phyloP scores from a whole-genome alignment of 495 filamentous ascomycete genomes.

The Lepidopterella palustris region DNA sequence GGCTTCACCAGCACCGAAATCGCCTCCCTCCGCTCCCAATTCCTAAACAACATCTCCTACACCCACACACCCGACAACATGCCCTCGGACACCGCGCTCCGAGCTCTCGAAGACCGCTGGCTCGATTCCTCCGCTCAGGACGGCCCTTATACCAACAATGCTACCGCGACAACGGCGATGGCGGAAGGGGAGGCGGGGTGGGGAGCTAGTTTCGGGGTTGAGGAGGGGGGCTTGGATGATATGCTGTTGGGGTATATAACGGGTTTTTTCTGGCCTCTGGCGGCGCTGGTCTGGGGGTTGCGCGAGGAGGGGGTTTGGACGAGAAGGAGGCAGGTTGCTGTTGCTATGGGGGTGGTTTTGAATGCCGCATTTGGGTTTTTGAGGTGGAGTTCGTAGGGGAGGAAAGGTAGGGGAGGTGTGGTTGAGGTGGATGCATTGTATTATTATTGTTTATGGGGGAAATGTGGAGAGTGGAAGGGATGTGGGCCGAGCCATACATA shows the following conservation, averaged over 20 bases:
- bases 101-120: conserved; percentile 80
- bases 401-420: not conserved
- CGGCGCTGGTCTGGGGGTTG: conserved; percentile 74
- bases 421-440: not conserved
- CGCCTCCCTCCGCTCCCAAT: conserved; percentile 73
- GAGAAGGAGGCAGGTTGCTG: conserved; percentile 71
- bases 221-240: conserved; percentile 62
- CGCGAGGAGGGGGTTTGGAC: conserved; percentile 87
- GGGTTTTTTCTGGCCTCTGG: conserved; percentile 92
- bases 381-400: conserved; percentile 40
- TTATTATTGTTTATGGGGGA: too few species aligned
- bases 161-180: conserved; percentile 35
- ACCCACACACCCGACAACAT: conserved; percentile 79
- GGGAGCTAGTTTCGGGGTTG: conserved; percentile 41
- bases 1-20: conserved; percentile 81
- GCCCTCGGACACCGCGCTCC: conserved; percentile 56
- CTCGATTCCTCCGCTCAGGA: conserved; percentile 64
- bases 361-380: conserved; percentile 65
- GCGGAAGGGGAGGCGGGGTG: conserved; percentile 31
- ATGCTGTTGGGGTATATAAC: conserved; percentile 82
- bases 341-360: conserved; percentile 70
- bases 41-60: conserved; percentile 67
- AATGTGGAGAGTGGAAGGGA: too few species aligned
- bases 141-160: conserved; percentile 27
- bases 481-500: too few species aligned